A percentile compares a stretch with the other conserved stretches of the same genome.
Evolutionary conservation across 164 flowering plant genomes (phyloP).

Genomic region (Cinnamomum micranthum): DNA sequence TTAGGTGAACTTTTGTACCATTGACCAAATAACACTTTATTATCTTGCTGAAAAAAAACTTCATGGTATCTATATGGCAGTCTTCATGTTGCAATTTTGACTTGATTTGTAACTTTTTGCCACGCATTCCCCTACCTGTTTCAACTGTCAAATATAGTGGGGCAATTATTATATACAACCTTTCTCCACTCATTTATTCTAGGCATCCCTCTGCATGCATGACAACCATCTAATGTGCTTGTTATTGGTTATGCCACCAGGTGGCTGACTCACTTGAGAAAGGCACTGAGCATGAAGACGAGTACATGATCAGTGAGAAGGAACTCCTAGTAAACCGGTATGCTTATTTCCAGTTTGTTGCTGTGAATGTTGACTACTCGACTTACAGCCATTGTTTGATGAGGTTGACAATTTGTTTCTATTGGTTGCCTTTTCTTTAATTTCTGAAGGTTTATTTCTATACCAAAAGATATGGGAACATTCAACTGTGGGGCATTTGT

Average conservation of each 20-base stretch:
- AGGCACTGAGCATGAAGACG: slow-evolving; percentile 99
- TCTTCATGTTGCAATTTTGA: neutral
- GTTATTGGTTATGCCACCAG: slow-evolving; percentile 25
- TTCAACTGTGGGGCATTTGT: slow-evolving; percentile 99
- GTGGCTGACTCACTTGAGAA: slow-evolving; percentile 99
- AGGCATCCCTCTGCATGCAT: too few species aligned
- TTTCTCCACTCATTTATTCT: neutral
- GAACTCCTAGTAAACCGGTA: slow-evolving; percentile 95
- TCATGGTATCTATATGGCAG: too few species aligned
- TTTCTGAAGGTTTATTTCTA: slow-evolving; percentile 75
- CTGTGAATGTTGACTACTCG: neutral
- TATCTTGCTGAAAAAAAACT: too few species aligned
- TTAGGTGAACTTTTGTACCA: too few species aligned
- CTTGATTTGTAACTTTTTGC: neutral
- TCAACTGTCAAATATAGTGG: neutral
- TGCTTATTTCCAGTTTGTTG: neutral
- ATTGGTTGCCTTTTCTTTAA: slow-evolving; percentile 6
- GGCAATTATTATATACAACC: neutral
- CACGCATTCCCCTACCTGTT: neutral
- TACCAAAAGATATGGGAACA: slow-evolving; percentile 99
- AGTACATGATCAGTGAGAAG: slow-evolving; percentile 99
- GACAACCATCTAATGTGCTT: slow-evolving; percentile 1
- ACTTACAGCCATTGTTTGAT: slow-evolving; percentile 5
- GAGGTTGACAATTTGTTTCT: neutral
- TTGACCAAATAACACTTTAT: too few species aligned